A percentile compares a stretch with the other conserved stretches of the same genome.
phyloP scores from a whole-genome alignment of 176 grass and related monocot genomes.

The Aegilops longissima region DNA sequence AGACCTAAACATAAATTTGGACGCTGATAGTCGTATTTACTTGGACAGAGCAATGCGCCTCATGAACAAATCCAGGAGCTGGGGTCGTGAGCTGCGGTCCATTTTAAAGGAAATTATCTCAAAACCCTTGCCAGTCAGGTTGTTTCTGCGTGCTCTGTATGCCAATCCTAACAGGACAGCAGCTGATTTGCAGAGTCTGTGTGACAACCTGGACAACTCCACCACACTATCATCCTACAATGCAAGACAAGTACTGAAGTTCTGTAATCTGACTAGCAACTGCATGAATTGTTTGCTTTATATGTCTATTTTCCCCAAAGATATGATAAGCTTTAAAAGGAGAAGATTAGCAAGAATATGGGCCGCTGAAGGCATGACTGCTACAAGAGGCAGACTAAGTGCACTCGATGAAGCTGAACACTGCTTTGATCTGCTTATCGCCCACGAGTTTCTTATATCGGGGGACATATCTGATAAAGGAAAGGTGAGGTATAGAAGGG shows the following conservation, averaged over 20 bases:
- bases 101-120: neutral
- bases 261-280: neutral
- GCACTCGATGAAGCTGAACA: neutral
- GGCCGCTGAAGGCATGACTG: conserved; percentile 10
- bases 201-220: neutral
- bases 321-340: neutral
- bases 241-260: too few species aligned
- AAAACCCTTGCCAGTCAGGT: neutral
- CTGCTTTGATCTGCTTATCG: neutral
- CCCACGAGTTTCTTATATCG: neutral
- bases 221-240: too few species aligned
- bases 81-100: neutral
- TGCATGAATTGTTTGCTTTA: conserved; percentile 6
- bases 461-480: neutral
- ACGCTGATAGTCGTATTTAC: too few species aligned
- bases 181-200: neutral
- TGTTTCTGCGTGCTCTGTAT: neutral
- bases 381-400: neutral
- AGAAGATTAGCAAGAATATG: conserved; percentile 3
- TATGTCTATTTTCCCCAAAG: too few species aligned
- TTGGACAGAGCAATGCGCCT: accelerated
- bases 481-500: neutral
- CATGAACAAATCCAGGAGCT: too few species aligned
- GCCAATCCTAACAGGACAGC: neutral
- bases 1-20: too few species aligned